Percentiles rank a stretch among this genome's conserved stretches.
phyloP scores from a whole-genome alignment of 176 grass and related monocot species.

The Avena insularis region DNA sequence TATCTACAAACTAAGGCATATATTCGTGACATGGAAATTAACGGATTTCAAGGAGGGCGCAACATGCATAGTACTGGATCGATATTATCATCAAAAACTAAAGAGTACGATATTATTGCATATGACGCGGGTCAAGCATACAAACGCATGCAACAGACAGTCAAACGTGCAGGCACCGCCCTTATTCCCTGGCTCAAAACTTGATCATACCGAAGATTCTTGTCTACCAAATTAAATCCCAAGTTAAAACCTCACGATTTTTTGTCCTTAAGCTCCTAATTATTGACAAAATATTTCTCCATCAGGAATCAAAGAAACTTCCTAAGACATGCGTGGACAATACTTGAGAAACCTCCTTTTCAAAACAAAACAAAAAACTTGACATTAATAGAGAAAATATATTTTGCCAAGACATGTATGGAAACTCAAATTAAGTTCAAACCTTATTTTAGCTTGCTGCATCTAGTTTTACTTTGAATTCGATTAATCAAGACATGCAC shows the following conservation, averaged over 20 bases:
- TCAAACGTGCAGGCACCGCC: slow-evolving; percentile 57
- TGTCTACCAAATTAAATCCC: background rate
- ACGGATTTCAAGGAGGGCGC: slow-evolving; percentile 37
- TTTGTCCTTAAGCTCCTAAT: slow-evolving; percentile 31
- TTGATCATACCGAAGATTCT: slow-evolving; percentile 53
- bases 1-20: background rate
- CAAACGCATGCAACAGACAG: slow-evolving; percentile 44
- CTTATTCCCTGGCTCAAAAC: slow-evolving; percentile 52
- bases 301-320: slow-evolving; percentile 56
- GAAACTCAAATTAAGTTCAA: background rate
- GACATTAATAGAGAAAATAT: slow-evolving; percentile 29
- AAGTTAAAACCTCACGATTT: slow-evolving; percentile 25
- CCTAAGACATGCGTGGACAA: no score
- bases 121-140: background rate
- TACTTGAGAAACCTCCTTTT: no score
- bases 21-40: slow-evolving; percentile 23
- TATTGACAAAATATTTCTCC: background rate
- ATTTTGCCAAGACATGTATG: background rate
- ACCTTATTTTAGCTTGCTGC: background rate
- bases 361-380: slow-evolving; percentile 12
- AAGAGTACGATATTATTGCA: background rate
- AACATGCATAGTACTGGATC: background rate
- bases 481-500: slow-evolving; percentile 21
- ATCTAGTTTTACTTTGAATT: background rate
- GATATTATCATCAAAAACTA: slow-evolving; percentile 5